Conservation (phyloP, 345 rosid species). For the Brassica cretica region DNA sequence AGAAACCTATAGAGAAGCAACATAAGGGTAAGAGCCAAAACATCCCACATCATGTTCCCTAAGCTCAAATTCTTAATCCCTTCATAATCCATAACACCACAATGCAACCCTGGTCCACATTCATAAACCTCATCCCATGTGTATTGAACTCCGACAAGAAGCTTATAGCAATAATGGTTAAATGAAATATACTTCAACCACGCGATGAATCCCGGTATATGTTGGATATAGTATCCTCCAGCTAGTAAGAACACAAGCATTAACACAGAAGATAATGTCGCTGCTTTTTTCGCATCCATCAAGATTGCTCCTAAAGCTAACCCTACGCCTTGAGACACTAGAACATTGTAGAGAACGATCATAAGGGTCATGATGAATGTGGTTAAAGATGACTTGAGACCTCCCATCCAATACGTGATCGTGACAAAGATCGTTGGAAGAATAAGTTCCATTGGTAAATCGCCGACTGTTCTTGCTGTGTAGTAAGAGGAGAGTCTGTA, state of each 20-base stretch:
- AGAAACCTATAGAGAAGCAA: slow-evolving; percentile 69
- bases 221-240: slow-evolving; percentile 90
- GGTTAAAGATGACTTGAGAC: slow-evolving; percentile 71
- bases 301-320: slow-evolving; percentile 82
- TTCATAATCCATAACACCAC: slow-evolving; percentile 76
- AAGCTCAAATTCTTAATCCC: slow-evolving; percentile 54
- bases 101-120: slow-evolving; percentile 54
- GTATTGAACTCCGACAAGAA: slow-evolving; percentile 79
- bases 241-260: slow-evolving; percentile 83
- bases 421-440: slow-evolving; percentile 79
- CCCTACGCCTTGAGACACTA: slow-evolving; percentile 86
- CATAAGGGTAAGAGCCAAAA: slow-evolving; percentile 67
- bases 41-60: slow-evolving; percentile 58
- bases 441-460: slow-evolving; percentile 94
- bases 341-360: slow-evolving; percentile 68
- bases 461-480: slow-evolving; percentile 72
- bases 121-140: slow-evolving; percentile 56
- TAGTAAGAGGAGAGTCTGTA: slow-evolving; percentile 89
- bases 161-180: slow-evolving; percentile 84
- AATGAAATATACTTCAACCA: slow-evolving; percentile 90
- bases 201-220: slow-evolving; percentile 69
- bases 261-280: slow-evolving; percentile 76
- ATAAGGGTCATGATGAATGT: slow-evolving; percentile 68
- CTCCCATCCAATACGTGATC: slow-evolving; percentile 92
- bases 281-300: slow-evolving; percentile 80